Base-by-base conservation (phyloP, 2,329 filamentous ascomycete genomes). In the Chrysoporthe deuterocubensis region DNA sequence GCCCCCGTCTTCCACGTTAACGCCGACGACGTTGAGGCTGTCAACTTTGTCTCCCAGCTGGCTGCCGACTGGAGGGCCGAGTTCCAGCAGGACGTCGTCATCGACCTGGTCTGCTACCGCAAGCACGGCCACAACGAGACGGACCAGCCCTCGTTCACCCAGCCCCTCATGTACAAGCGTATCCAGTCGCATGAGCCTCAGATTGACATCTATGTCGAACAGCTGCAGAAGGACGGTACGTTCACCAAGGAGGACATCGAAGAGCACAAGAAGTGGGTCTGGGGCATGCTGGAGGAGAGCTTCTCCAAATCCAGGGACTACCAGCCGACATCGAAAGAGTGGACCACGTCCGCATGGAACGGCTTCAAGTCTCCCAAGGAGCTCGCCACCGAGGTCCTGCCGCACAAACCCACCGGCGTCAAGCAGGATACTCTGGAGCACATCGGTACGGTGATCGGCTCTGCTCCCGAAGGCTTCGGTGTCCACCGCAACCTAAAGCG, bases 71-170 rank as follows among this genome's bases (percentile, higher is more conserved):
- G 95, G 94, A 94, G 96, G 76, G 96, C 96, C 70, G 92, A 97
- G 84, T 99, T 98, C 88, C 96, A 97, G 86, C 93, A 94, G 78
- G 96, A 99, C 78, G 95, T 98, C 71, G 94, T 99, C 74, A 93
- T 99, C 76, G 96, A 99, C 80, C 89, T 99, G 75, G 94, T 98
- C 77, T 99, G 96, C 87, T 99, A 99, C 87, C 92, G 96, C 77
- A 99, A 98, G 85, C 90, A 97, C 80, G 96, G 96, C 71, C 96
- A 99, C 89, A 99, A 99, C 83, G 96, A 99, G 85, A 99, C 96
- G 13, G 96, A 99, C 78, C 96, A 99, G 85, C 96, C 96, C 60
- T 97, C 95, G 52, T 99, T 99, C 86, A 99, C 96, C n/a, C 96
- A 99, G 80, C 96, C 96, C 52, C 84, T 97, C 74, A 99, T 99